Evolutionary conservation across 2,329 filamentous ascomycete genomes (phyloP), one percentile per base, ranked within the genome.

Genomic region (Sporothrix brasiliensis): DNA sequence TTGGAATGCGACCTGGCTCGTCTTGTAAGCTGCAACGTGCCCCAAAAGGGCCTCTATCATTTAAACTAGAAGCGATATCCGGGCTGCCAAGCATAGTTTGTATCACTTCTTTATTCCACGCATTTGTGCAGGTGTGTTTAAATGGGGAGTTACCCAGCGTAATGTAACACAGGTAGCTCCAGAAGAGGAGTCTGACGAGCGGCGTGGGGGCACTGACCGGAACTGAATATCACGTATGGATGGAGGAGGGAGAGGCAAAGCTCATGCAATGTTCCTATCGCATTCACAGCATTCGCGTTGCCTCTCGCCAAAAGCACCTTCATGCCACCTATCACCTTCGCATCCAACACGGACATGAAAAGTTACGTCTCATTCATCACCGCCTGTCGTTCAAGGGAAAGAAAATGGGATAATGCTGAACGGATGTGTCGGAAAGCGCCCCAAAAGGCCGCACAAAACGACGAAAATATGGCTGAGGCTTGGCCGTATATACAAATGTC

Each of bases 111-210:
- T 41, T 49, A 52, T 41, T 39, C 34, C 49, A 19, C 30, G 50
- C 63, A 53, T 19, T 19, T 53, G 47, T 39, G 41, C 41, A 44
- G 34, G 41, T 44, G 14, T 44, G 41, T 44, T 44, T 9, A 11
- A 44, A 63, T 50, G 30, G 67, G 54, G 58, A 3, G 14, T 13
- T 24, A 47, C 56, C 58, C 58, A 63, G 56, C 39, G 39, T 58
- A 65, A 69, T 65, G 58, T 65, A 50, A 53, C 39, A 5, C 49
- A 66, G 49, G 11, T 50, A 27, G 58, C 68, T 69, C 52, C 61
- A 27, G 52, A 67, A 56, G 19, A 41, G 30, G 21, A 47, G 27
- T 52, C 30, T 21, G 34, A 44, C 16, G 50, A 27, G 21, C 13
- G 21, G 21, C 65, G 65, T 67, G 65, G 65, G 65, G 60, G 65